A percentile compares a stretch with the other conserved stretches of the same genome.
These are phyloP conservation scores for Penicillium subrubescens DNA, from an alignment of 495 filamentous ascomycete genomes.

Conservation along the genomic window DNA sequence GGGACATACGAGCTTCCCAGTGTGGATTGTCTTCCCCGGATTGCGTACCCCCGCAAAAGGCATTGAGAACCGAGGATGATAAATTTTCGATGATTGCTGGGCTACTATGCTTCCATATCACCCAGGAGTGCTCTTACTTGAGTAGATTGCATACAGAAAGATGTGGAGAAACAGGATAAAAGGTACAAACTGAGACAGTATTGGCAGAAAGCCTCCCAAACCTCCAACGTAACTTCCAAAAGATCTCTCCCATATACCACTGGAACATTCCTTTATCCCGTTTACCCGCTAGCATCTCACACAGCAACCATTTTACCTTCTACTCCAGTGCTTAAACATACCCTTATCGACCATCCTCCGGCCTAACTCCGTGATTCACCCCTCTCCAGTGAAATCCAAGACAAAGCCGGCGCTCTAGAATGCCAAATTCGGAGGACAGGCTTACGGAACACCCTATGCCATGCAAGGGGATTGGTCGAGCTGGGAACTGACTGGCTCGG, in stretches of 20 bases:
- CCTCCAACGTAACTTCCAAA: not conserved
- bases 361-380: not conserved
- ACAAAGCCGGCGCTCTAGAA: constrained; percentile 5
- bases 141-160: not conserved
- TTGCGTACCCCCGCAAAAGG: not conserved
- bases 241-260: not conserved
- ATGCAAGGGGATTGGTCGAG: constrained; percentile 5
- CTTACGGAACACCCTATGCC: not conserved
- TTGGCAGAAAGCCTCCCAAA: not conserved
- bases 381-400: not conserved
- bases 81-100: too few species aligned
- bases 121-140: too few species aligned
- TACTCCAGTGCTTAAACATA: not conserved
- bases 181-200: not conserved
- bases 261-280: not conserved
- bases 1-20: not conserved
- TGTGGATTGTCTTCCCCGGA: not conserved
- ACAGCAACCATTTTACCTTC: not conserved
- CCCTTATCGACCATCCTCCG: not conserved
- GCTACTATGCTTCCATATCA: too few species aligned
- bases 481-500: not conserved
- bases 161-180: too few species aligned
- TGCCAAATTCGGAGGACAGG: constrained; percentile 4
- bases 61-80: not conserved
- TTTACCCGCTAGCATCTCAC: not conserved